Evolutionary conservation across 2,329 filamentous ascomycete species (phyloP), one percentile per base, ranked within the genome.

Genomic region (Aspergillus phoenicis): DNA sequence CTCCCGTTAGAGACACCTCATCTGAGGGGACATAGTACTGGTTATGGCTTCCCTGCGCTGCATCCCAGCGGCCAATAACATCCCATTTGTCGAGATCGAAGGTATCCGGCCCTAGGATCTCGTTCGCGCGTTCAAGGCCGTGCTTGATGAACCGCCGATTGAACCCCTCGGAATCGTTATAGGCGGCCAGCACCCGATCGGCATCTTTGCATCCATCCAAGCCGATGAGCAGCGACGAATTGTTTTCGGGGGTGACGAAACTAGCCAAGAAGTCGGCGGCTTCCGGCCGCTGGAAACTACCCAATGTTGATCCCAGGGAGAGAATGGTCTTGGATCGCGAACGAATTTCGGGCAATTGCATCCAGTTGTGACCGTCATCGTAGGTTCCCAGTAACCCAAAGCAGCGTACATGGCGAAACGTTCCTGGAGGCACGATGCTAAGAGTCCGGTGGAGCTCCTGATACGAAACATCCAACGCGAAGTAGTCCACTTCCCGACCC

Each of bases 321-420:
- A 64, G n/a, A 8, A 64, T 47, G 1, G 54, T 54, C 17, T 60
- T 61, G 28, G 62, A 48, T 10, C 58, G 54, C 7, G 41, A 39
- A 13, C 54, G 45, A 62, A 88, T 83, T 52, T 84, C 78, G 2
- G 88, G 81, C 47, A 83, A 80, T 74, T 89, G 88, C 66, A 97
- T 78, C 91, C 92, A 96, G 64, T 86, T 85, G 10, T 89, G 84
- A 13, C 91, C 92, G 72, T 96, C 91, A 65, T 96, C 91, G 70
- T 96, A 97, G 2, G 92, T 96, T 8, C 92, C 93, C 62, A 89
- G 83, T 6, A 96, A 83, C 1, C 92, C 93, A 69, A 87, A 88
- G 73, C 89, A 93, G 64, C 83, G 84, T 64, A 96, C 88, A 71
- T 93, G 82, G 65, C 85, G 77, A 76, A 91, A 93, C 1, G 72